Evolutionary conservation across 2,329 filamentous ascomycete species (phyloP).

Genomic region (Didymella pinodella): DNA sequence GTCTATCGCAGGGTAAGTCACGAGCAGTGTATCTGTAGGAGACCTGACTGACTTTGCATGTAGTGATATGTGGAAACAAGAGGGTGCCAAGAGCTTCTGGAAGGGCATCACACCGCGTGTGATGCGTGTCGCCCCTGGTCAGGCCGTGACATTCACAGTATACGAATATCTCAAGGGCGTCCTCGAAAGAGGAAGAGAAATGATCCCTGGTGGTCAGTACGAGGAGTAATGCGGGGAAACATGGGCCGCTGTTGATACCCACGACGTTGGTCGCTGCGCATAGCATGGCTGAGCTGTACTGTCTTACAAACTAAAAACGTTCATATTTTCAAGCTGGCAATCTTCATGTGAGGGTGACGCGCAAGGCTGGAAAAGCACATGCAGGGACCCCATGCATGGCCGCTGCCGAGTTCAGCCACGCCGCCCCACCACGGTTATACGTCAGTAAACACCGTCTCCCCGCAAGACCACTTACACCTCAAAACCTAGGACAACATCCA

Average conservation of each 20-base stretch:
- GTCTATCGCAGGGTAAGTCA: constrained; percentile 67
- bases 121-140: constrained; percentile 95
- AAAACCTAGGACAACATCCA: neutral
- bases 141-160: constrained; percentile 76
- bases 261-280: constrained; percentile 1
- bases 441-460: constrained; percentile 32
- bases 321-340: neutral
- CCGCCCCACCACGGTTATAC: constrained; percentile 36
- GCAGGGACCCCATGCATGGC: constrained; percentile 21
- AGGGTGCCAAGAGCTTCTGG: constrained; percentile 94
- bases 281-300: constrained; percentile 13
- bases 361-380: constrained; percentile 3
- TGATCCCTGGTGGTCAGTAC: constrained; percentile 57
- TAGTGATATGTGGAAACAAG: constrained; percentile 72
- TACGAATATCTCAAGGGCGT: constrained; percentile 62
- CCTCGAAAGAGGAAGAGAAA: constrained; percentile 58
- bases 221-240: constrained; percentile 53
- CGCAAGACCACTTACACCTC: neutral
- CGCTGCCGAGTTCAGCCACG: constrained; percentile 25
- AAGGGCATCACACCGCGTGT: constrained; percentile 98
- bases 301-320: neutral
- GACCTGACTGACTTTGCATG: constrained; percentile 16
- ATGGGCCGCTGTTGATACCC: constrained; percentile 26
- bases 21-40: neutral
- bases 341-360: constrained; percentile 11